Evolutionary conservation across 2,329 filamentous ascomycete species (phyloP).

Genomic region (Cordyceps militaris): DNA sequence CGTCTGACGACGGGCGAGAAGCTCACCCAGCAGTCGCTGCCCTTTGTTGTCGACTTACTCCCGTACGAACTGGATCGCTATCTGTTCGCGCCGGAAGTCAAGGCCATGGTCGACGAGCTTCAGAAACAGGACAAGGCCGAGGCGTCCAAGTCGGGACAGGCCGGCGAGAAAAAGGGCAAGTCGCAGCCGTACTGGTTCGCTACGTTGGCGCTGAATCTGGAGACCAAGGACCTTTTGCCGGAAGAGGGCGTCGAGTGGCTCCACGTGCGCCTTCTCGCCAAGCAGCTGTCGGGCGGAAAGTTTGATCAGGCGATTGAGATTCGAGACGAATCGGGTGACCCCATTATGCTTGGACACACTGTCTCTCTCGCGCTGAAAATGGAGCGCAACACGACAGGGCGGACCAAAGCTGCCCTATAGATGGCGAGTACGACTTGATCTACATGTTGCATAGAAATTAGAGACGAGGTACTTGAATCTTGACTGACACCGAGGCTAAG

Average conservation of each 20-base stretch:
- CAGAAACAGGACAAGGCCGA: not conserved
- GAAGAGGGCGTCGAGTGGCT: conserved; percentile 63
- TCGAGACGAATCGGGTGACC: conserved; percentile 36
- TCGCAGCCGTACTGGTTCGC: conserved; percentile 55
- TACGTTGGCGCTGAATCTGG: conserved; percentile 63
- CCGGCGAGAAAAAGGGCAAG: not conserved
- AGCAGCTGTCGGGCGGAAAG: conserved; percentile 59
- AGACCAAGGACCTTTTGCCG: conserved; percentile 64
- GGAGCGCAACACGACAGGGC: conserved; percentile 11
- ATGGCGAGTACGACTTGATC: not conserved
- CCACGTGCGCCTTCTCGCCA: conserved; percentile 56
- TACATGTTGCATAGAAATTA: not conserved
- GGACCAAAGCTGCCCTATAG: not conserved
- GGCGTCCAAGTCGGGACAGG: conserved; percentile 13
- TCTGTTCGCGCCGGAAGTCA: conserved; percentile 44
- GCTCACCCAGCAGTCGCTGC: conserved; percentile 57
- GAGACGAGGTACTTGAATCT: no score
- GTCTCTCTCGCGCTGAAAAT: conserved; percentile 12
- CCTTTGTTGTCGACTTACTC: conserved; percentile 49
- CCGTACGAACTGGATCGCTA: conserved; percentile 6
- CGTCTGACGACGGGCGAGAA: conserved; percentile 44
- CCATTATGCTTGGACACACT: conserved; percentile 16
- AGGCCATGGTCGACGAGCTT: not conserved
- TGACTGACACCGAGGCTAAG: no score
- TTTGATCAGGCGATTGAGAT: conserved; percentile 65